These are phyloP conservation scores for Jamesozyma rosinii DNA, from an alignment of 805 yeast species.

Conservation along the genomic window DNA sequence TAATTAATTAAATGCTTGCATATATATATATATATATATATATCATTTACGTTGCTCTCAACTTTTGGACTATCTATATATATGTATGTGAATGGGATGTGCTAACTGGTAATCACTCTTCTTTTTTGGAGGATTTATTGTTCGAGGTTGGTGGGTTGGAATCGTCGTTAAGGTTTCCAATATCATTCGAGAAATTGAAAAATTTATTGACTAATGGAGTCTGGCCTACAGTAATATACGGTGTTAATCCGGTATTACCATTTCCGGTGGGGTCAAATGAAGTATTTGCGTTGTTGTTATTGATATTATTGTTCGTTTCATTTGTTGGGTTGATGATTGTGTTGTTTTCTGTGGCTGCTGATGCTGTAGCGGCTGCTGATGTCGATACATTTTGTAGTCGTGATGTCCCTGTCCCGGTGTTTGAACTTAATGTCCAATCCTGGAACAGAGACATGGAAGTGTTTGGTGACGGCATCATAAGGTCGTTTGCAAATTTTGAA, in stretches of 20 bases:
- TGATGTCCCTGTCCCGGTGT: slow-evolving; percentile 3
- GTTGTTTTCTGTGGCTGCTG: slow-evolving; percentile 6
- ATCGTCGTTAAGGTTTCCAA: slow-evolving; percentile 3
- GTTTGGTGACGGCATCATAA: slow-evolving; percentile 27
- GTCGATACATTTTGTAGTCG: neutral
- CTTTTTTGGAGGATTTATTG: neutral
- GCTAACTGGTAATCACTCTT: neutral
- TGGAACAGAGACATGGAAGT: slow-evolving; percentile 27
- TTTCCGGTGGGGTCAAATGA: slow-evolving; percentile 3
- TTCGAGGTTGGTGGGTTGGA: neutral
- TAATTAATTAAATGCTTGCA: neutral
- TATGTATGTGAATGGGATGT: neutral
- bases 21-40: neutral
- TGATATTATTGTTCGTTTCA: neutral
- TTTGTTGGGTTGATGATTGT: slow-evolving; percentile 1
- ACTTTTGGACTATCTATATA: no score
- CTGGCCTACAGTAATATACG: slow-evolving; percentile 24
- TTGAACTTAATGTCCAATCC: slow-evolving; percentile 24
- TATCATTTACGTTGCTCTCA: no score
- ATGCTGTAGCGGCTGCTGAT: neutral
- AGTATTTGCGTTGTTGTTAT: neutral
- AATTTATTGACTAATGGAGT: slow-evolving; percentile 23
- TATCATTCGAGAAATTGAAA: slow-evolving; percentile 23
- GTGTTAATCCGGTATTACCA: slow-evolving; percentile 26
- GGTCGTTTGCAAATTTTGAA: slow-evolving; percentile 29